These are phyloP conservation scores for Saitozyma sp. DNA, from an alignment of 768 basidiomycete genomes.

Conservation along the genomic window DNA sequence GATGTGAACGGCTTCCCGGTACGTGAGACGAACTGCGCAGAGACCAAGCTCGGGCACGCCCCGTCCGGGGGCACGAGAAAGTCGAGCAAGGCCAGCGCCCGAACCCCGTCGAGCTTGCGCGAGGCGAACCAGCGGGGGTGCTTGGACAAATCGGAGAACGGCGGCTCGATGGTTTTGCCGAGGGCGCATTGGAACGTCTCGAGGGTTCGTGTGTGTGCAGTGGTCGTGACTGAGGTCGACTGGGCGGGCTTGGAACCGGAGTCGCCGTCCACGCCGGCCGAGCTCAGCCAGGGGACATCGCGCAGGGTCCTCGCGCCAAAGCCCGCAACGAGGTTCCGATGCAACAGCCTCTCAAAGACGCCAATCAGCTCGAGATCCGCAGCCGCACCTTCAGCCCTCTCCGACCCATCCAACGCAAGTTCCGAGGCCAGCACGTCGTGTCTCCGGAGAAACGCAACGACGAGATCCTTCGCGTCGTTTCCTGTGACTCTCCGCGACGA, in stretches of 20 bases:
- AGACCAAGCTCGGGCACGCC: slow-evolving; percentile 7
- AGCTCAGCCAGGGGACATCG: slow-evolving; percentile 25
- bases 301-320: slow-evolving; percentile 39
- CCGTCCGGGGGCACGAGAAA: slow-evolving; percentile 18
- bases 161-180: slow-evolving; percentile 43
- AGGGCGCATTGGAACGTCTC: slow-evolving; percentile 29
- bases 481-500: slow-evolving; percentile 25
- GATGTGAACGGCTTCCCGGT: slow-evolving; percentile 39
- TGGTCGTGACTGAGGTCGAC: no score
- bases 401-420: not conserved
- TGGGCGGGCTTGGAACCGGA: no score
- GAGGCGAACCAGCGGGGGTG: slow-evolving; percentile 45
- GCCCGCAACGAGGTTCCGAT: slow-evolving; percentile 47
- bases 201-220: not conserved
- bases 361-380: slow-evolving; percentile 12
- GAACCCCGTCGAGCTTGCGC: slow-evolving; percentile 49
- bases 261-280: not conserved
- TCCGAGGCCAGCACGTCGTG: slow-evolving; percentile 12
- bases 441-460: slow-evolving; percentile 20
- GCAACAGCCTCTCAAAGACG: slow-evolving; percentile 40
- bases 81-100: slow-evolving; percentile 41
- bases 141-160: slow-evolving; percentile 21
- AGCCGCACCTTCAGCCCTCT: not conserved
- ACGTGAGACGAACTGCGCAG: slow-evolving; percentile 34
- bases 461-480: slow-evolving; percentile 20